Conservation (phyloP, 371 early-diverging fungal genomes). For the Chytridium lagenaria region DNA sequence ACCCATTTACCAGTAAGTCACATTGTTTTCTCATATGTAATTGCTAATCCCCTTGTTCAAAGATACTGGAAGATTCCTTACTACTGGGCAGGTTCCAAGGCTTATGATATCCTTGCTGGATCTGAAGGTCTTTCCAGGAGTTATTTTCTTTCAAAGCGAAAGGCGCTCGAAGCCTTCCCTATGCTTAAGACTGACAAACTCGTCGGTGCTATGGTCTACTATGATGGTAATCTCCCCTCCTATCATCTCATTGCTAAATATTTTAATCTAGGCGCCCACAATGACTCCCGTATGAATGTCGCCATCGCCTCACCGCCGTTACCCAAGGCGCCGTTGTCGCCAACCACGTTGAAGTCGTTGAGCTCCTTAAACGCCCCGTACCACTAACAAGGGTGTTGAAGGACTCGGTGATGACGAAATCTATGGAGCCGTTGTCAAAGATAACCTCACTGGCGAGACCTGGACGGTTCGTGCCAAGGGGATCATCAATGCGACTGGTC, state of each 20-base stretch:
- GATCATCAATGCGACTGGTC: slow-evolving; percentile 95
- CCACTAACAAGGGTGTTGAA: slow-evolving; percentile 33
- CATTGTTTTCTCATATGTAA: neutral
- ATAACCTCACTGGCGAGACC: slow-evolving; percentile 87
- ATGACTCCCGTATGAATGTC: slow-evolving; percentile 98
- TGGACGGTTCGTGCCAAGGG: slow-evolving; percentile 88
- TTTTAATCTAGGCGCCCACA: slow-evolving; percentile 79
- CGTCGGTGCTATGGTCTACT: slow-evolving; percentile 96
- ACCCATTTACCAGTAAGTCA: slow-evolving; percentile 84
- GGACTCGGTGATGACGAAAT: slow-evolving; percentile 57
- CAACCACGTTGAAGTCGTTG: slow-evolving; percentile 94
- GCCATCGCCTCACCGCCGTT: slow-evolving; percentile 95
- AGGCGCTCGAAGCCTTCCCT: slow-evolving; percentile 94
- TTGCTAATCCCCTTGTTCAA: slow-evolving; percentile 20
- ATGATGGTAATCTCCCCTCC: slow-evolving; percentile 75
- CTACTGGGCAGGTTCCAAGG: slow-evolving; percentile 96
- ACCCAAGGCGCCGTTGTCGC: slow-evolving; percentile 93
- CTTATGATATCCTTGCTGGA: slow-evolving; percentile 95
- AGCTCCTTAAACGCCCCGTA: slow-evolving; percentile 71
- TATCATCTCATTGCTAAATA: neutral
- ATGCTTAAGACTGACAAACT: slow-evolving; percentile 91
- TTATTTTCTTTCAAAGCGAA: slow-evolving; percentile 83
- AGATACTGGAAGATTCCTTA: slow-evolving; percentile 97
- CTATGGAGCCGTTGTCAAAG: slow-evolving; percentile 83
- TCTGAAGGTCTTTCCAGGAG: slow-evolving; percentile 81